Percentiles rank a stretch among this genome's conserved stretches.
Evolutionary conservation across 164 flowering plant genomes (phyloP).

Genomic region (Stephania yunnanensis): DNA sequence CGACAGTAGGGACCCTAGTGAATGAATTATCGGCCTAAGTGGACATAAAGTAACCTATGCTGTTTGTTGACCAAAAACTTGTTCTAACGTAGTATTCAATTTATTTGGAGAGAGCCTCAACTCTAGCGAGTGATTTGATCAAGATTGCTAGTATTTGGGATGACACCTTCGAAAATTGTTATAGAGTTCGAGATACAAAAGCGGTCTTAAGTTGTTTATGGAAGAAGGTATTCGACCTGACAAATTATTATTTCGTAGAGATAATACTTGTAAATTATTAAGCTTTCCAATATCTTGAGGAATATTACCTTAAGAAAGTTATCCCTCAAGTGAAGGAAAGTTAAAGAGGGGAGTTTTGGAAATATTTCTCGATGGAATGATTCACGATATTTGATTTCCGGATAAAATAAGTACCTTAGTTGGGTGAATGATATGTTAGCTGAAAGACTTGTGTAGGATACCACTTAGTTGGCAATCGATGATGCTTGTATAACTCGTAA

Average conservation of each 20-base stretch:
- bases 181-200: too few species aligned
- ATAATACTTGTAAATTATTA: too few species aligned
- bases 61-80: background rate
- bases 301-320: too few species aligned
- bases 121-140: background rate
- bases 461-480: background rate
- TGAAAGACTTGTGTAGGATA: background rate
- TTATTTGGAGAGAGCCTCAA: background rate
- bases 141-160: too few species aligned
- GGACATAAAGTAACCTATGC: too few species aligned
- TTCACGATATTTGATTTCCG: background rate
- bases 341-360: background rate
- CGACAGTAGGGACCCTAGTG: background rate
- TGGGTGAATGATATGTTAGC: background rate
- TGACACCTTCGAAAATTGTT: too few species aligned
- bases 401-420: background rate
- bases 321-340: too few species aligned
- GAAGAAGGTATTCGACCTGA: too few species aligned
- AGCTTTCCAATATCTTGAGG: too few species aligned
- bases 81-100: background rate
- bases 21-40: slow-evolving; percentile 6
- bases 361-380: slow-evolving; percentile 1
- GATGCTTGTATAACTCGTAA: too few species aligned
- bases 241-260: too few species aligned
- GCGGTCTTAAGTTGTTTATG: too few species aligned